Base-by-base conservation (phyloP, 2,329 filamentous ascomycete species). In the Aspergillus candidus region DNA sequence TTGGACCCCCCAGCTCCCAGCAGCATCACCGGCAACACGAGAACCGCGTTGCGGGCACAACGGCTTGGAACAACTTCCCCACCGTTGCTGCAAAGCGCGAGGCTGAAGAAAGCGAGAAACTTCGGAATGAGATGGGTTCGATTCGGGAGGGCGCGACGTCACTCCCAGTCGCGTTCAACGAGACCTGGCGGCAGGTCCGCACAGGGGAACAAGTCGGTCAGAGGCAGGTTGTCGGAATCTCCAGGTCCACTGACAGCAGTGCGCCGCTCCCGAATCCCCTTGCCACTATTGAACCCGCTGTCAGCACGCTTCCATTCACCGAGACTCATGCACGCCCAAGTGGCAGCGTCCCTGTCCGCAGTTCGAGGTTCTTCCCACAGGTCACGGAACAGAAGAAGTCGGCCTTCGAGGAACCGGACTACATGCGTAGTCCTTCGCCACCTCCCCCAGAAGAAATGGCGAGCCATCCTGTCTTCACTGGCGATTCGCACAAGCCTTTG, bases 401-500 rank as follows among this genome's bases (percentile, higher is more conserved):
- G 32, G 44, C 54, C 27, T 53, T 50, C 44, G 58, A 61, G 39
- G 62, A 66, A 41, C 43, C 45, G 39, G 63, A 60, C 43, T 61
- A 60, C 47, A 54, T 61, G 46, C 63, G 62, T 43, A 69, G 65
- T 45, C 66, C 66, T 27, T 75, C 72, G 17, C 72, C 79, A 27
- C 77, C 77, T 30, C 79, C 79, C 6, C 79, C 80, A 4, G 80
- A 83, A 52, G 70, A 72, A 44, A 53, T 67, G 54, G 74, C 74
- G 4, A 72, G 70, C 41, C 70, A 83, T 55, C 79, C 79, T 12
- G 79, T 72, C 3, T 78, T 76, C 54, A 71, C 68, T 43, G 72
- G 75, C 32, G 69, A 75, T 48, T 62, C 61, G 11, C 63, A 61
- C 27, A 71, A 72, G 32, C 79, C 80, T 3, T 59, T 75, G 35